Conservation (phyloP, 768 basidiomycete genomes). For the Leucocoprinus leucothites region DNA sequence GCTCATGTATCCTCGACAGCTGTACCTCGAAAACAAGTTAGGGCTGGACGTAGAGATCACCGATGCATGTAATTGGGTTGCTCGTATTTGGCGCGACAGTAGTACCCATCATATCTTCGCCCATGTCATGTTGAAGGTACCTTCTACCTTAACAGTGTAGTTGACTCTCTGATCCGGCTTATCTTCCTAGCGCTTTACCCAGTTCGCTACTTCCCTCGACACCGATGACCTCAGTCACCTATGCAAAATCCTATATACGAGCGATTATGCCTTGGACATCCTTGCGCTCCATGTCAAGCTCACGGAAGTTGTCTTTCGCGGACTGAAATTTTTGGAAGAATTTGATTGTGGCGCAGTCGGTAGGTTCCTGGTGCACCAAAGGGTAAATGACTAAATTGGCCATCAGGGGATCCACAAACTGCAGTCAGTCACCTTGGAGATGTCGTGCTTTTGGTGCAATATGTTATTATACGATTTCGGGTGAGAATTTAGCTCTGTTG, state of each 20-base stretch:
- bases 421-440: conserved; percentile 77
- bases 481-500: conserved; percentile 30
- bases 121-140: conserved; percentile 53
- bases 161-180: background rate
- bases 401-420: conserved; percentile 76
- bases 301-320: conserved; percentile 61
- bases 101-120: conserved; percentile 58
- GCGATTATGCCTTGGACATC: conserved; percentile 62
- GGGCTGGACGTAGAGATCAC: conserved; percentile 42
- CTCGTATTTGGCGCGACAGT: conserved; percentile 52
- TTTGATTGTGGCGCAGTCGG: conserved; percentile 83
- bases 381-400: conserved; percentile 3
- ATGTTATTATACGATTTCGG: conserved; percentile 60
- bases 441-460: conserved; percentile 74
- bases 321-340: conserved; percentile 59
- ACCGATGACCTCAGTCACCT: conserved; percentile 68
- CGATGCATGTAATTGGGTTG: conserved; percentile 36
- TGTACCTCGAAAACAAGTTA: conserved; percentile 58
- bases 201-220: conserved; percentile 50
- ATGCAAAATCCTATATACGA: conserved; percentile 61
- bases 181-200: conserved; percentile 52
- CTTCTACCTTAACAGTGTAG: conserved; percentile 14
- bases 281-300: conserved; percentile 64
- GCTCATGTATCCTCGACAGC: conserved; percentile 27
- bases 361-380: conserved; percentile 31